A percentile compares a stretch with the other conserved stretches of the same genome.
Evolutionary conservation across 371 early-diverging fungal genomes (phyloP).

Genomic region (Lichtheimia ramosa): DNA sequence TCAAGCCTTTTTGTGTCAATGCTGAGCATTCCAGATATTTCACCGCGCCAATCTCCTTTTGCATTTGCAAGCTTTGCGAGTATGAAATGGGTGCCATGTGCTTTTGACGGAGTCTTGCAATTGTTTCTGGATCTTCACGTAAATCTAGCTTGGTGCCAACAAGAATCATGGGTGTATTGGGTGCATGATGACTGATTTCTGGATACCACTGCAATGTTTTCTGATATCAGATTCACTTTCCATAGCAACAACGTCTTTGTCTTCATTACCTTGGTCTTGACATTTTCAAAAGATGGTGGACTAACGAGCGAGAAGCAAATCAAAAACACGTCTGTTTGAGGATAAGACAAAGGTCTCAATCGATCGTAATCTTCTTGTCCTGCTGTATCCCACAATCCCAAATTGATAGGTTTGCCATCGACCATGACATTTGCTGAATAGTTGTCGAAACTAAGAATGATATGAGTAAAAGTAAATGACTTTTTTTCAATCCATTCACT

Average conservation of each 20-base stretch:
- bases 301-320: slow-evolving; percentile 82
- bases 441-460: slow-evolving; percentile 86
- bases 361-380: slow-evolving; percentile 98
- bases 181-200: slow-evolving; percentile 46
- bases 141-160: slow-evolving; percentile 76
- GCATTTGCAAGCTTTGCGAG: slow-evolving; percentile 71
- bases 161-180: slow-evolving; percentile 65
- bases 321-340: slow-evolving; percentile 92
- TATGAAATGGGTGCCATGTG: slow-evolving; percentile 73
- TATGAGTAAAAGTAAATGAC: background rate
- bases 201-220: background rate
- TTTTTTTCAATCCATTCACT: slow-evolving; percentile 10
- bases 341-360: slow-evolving; percentile 92
- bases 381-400: slow-evolving; percentile 99
- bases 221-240: background rate
- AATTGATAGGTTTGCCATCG: slow-evolving; percentile 92
- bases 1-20: slow-evolving; percentile 84
- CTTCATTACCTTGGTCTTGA: slow-evolving; percentile 69
- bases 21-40: slow-evolving; percentile 90
- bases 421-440: slow-evolving; percentile 94
- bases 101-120: slow-evolving; percentile 65
- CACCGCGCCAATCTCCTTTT: slow-evolving; percentile 75
- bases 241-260: background rate
- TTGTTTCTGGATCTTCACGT: slow-evolving; percentile 58
- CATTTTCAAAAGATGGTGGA: slow-evolving; percentile 93